Base-by-base conservation (phyloP, 169 alveolate genomes). In the Cryptosporidium canis region DNA sequence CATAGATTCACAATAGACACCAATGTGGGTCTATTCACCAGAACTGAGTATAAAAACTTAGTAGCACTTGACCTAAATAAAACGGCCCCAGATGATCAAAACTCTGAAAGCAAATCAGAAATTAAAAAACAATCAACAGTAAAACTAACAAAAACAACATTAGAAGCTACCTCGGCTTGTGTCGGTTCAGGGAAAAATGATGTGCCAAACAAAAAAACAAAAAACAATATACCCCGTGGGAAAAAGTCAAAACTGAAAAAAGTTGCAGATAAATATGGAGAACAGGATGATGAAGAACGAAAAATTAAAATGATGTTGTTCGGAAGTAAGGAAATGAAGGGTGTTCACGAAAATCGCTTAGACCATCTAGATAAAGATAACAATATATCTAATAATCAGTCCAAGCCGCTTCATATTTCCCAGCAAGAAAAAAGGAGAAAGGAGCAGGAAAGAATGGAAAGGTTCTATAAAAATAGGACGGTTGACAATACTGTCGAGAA, bases 251-350 rank as follows among this genome's bases (percentile, higher is more conserved):
- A 93, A 77, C 63, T 93, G 7, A 90, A 92, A 58, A 94, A 93
- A 91, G 83, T 91, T 27, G 92, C 93, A 71, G 92, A 92, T 58
- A 94, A 94, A 82, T 94, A 94, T 66, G 95, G 90, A 3, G 97
- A 95, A 33, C 92, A 94, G 83, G 94, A 91, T 71, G 96, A 95
- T 16, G 96, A 95, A 58, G 97, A 95, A 64, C 90, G 94, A 77
- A 83, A 93, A 83, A 41, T 92, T 39, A 90, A 90, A 68, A 61
- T 94, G 94, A 70, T 92, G 71, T 61, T 95, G 27, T 90, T 91
- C 43, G 97, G 97, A 58, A 92, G 95, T 65, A 91, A 90, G 64
- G 91, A 94, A 43, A 92, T 92, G 91, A 93, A 91, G 77, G 24
- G 58, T 39, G 53, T 72, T 44, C 48, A 67, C 53, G 58, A 27